These are phyloP conservation scores for Nicotiana sylvestris DNA, from an alignment of 257 asterid species.

Conservation along the genomic window DNA sequence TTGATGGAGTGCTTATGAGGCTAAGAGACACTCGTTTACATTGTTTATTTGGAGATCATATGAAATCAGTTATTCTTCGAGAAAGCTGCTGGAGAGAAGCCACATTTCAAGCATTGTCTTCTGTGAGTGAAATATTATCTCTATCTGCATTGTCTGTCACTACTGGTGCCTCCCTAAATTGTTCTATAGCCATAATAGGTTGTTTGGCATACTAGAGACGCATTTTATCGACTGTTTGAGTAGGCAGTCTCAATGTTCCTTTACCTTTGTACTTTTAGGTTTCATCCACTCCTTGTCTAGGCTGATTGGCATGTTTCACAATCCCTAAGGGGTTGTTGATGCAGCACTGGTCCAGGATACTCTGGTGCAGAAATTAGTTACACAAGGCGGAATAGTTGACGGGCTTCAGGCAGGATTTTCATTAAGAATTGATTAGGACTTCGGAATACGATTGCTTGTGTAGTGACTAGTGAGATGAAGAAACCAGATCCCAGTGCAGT, in stretches of 20 bases:
- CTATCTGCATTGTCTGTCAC: background rate
- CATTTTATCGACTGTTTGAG: background rate
- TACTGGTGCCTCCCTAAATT: constrained; percentile 2
- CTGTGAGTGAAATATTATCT: constrained; percentile 40
- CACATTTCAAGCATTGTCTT: constrained; percentile 57
- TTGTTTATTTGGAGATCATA: constrained; percentile 52
- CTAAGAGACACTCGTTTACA: constrained; percentile 96
- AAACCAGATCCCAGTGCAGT: background rate
- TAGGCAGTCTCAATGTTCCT: background rate
- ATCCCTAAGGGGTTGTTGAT: constrained; percentile 4
- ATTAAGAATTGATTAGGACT: background rate
- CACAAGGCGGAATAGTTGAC: background rate
- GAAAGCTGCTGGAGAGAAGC: constrained; percentile 94
- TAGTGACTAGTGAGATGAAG: constrained; percentile 7
- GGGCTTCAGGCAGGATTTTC: background rate
- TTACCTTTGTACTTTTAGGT: background rate
- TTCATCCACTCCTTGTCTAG: background rate
- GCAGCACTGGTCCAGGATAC: background rate
- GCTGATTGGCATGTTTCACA: background rate
- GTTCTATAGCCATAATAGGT: background rate
- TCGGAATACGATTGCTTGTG: background rate
- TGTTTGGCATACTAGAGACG: background rate
- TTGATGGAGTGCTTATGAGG: constrained; percentile 97
- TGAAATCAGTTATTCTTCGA: constrained; percentile 63
- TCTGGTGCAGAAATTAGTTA: constrained; percentile 1